Base-by-base conservation (phyloP, 2,329 filamentous ascomycete genomes). In the Proliferodiscus dingleyae region DNA sequence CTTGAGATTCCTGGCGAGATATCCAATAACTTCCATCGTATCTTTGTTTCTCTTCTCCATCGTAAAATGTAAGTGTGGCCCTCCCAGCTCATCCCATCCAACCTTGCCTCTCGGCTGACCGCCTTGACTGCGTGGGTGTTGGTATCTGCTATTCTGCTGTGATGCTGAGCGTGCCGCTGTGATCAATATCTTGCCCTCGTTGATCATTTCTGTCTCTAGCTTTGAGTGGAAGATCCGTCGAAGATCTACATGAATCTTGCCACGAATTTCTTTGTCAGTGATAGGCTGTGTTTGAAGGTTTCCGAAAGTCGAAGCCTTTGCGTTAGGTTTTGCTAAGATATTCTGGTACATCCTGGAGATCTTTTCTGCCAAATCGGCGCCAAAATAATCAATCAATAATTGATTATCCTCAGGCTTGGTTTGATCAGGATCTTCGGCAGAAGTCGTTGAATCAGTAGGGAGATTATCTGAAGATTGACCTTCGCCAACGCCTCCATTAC, bases 41-140 rank as follows among this genome's bases (percentile, higher is more conserved):
- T 87, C 84, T 60, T 85, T 86, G 64, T 88, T 88, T 63, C 87
- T 83, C 64, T 88, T 88, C 70, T 85, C 84, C 29, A 88, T 69
- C 1, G 79, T 83, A 60, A 87, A 87, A 61, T 88, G 84, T n/a
- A 87, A 65, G 59, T 82, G 81, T 47, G 83, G 76, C 7, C 84
- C 84, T 28, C 83, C 82, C 33, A 83, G 69, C 53, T 85, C 81
- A 43, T 80, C 70, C 81, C 81, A 86, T 42, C 70, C 72, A 28
- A 77, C 58, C 55, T 74, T 76, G 36, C 70, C 52, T 56, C 52
- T 58, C 18, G 50, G 38, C 37, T 36, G 43, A 21, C 47, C 46
- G 24, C 28, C 19, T 4, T 45, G 43, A 34, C 45, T 43, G 5
- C 45, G 42, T 10, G 39, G 52, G 21, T 57, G 54, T 21, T 38